Evolutionary conservation across 192 early-diverging fungal genomes (phyloP).

Genomic region (Rhizophagus prolifer): DNA sequence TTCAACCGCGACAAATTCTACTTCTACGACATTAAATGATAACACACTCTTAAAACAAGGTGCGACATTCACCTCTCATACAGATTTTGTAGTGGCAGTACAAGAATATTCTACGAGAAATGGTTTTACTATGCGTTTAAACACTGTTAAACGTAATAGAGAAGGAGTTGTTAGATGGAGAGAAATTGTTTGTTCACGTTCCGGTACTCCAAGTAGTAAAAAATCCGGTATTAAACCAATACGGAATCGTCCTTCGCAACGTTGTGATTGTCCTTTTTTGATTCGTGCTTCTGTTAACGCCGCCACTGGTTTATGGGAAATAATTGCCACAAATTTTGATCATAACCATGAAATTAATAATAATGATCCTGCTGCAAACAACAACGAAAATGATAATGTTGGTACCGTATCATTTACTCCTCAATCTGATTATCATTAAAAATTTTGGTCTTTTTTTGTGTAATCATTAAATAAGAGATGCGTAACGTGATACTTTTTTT

Average conservation of each 20-base stretch:
- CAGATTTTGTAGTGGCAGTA: slow-evolving; percentile 15
- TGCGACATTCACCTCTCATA: neutral
- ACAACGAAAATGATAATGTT: too few species aligned
- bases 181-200: slow-evolving; percentile 20
- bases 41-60: neutral
- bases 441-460: too few species aligned
- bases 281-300: slow-evolving; percentile 2
- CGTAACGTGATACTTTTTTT: neutral
- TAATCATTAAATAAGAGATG: neutral
- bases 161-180: slow-evolving; percentile 12
- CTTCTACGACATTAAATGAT: neutral
- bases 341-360: slow-evolving; percentile 8
- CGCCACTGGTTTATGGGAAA: slow-evolving; percentile 9
- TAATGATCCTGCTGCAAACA: neutral
- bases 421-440: too few species aligned
- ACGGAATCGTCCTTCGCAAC: slow-evolving; percentile 15
- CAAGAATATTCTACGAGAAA: slow-evolving; percentile 3
- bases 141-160: slow-evolving; percentile 4
- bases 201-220: slow-evolving; percentile 6
- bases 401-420: neutral
- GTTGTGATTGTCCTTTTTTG: slow-evolving; percentile 14
- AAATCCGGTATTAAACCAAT: slow-evolving; percentile 8
- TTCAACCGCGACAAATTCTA: neutral
- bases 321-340: slow-evolving; percentile 8
- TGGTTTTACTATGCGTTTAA: slow-evolving; percentile 10